phyloP scores from a whole-genome alignment of 108 stramenopile genomes.

The Thalassiosira profunda region DNA sequence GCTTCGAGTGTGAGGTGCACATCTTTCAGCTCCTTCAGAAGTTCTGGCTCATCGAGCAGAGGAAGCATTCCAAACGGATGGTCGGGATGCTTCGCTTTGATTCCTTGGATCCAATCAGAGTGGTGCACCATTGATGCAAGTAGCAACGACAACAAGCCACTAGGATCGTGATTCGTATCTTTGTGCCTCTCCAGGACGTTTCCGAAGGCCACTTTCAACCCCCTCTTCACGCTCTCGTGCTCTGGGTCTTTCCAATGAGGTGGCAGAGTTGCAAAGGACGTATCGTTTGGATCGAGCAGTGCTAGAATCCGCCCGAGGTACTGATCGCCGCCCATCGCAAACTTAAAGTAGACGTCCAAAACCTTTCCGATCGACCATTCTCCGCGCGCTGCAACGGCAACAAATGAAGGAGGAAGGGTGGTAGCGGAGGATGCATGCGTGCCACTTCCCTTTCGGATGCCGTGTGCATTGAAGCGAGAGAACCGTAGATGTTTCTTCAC shows the following conservation, averaged over 20 bases:
- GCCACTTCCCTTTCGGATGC: constrained; percentile 43
- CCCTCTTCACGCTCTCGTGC: neutral
- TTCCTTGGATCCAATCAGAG: constrained; percentile 13
- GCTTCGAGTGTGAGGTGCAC: constrained; percentile 24
- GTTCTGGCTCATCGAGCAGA: constrained; percentile 6
- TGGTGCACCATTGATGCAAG: constrained; percentile 46
- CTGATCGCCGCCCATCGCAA: constrained; percentile 42
- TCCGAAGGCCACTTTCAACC: neutral
- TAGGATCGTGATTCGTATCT: constrained; percentile 7
- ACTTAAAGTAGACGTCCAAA: constrained; percentile 49
- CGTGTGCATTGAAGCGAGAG: constrained; percentile 37
- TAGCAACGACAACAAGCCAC: constrained; percentile 14
- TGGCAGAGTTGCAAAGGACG: constrained; percentile 33
- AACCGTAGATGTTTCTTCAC: neutral
- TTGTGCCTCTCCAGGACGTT: neutral
- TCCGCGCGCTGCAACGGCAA: constrained; percentile 39
- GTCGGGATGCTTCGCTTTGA: constrained; percentile 6
- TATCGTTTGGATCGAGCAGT: constrained; percentile 23
- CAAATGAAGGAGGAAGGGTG: constrained; percentile 39
- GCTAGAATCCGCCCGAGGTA: constrained; percentile 45
- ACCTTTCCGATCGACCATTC: constrained; percentile 51
- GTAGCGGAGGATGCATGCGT: constrained; percentile 43
- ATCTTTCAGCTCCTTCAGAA: constrained; percentile 27
- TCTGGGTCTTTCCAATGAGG: constrained; percentile 38
- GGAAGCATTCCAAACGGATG: constrained; percentile 35